Conservation (phyloP, 1,284 basidiomycete species). For the Phaffia rhodozyma region DNA sequence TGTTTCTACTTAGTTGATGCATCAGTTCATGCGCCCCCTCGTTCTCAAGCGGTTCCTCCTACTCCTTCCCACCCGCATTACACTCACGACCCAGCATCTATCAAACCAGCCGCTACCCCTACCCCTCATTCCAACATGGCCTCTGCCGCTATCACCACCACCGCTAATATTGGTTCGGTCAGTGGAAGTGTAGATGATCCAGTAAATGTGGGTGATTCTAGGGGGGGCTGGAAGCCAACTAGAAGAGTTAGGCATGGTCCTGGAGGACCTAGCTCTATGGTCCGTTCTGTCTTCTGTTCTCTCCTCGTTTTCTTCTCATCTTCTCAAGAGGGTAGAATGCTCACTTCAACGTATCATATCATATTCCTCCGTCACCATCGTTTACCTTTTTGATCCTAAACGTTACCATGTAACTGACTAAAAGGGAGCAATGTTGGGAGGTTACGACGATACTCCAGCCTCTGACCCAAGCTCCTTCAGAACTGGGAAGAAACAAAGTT, state of each 20-base stretch:
- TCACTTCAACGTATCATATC: no score
- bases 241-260: slow-evolving; percentile 4
- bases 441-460: background rate
- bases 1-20: no score
- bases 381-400: no score
- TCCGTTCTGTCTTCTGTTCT: background rate
- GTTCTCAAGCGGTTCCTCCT: no score
- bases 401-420: no score
- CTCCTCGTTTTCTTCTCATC: no score
- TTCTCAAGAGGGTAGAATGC: no score
- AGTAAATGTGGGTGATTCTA: background rate
- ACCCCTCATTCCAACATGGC: background rate
- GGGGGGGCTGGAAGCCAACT: slow-evolving; percentile 1
- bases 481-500: slow-evolving; percentile 3
- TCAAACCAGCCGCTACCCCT: background rate
- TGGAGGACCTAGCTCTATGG: background rate
- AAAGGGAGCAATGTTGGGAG: background rate
- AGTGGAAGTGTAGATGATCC: background rate
- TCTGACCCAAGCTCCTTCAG: background rate
- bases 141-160: background rate
- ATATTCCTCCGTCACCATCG: no score
- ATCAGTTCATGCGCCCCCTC: background rate
- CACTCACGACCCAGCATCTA: background rate
- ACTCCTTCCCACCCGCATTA: no score
- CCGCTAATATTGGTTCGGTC: background rate